Percentiles rank a stretch among this genome's conserved stretches.
Evolutionary conservation across 306 rosid genomes (phyloP).

Genomic region (Vigna reflexopilosa): DNA sequence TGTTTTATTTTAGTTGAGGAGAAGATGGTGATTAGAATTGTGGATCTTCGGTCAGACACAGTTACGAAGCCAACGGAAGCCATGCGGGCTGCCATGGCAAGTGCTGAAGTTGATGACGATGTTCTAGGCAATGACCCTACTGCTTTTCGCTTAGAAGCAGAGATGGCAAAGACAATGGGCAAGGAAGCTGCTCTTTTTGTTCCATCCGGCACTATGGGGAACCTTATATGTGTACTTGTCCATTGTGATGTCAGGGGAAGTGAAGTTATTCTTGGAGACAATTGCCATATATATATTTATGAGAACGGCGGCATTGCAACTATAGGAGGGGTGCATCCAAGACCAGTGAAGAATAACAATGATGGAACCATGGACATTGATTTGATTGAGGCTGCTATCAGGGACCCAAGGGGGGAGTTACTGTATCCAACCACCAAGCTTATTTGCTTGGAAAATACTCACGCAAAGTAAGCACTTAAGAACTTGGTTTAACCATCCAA

Average conservation of each 20-base stretch:
- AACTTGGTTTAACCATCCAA: not conserved
- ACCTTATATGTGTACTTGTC: slow-evolving; percentile 83
- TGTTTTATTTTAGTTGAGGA: slow-evolving; percentile 41
- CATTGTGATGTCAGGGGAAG: slow-evolving; percentile 93
- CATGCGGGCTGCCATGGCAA: slow-evolving; percentile 87
- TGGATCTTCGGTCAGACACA: slow-evolving; percentile 90
- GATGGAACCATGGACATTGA: slow-evolving; percentile 92
- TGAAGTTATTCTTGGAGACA: slow-evolving; percentile 89
- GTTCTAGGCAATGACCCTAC: slow-evolving; percentile 79
- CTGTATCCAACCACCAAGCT: slow-evolving; percentile 83
- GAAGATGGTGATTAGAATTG: slow-evolving; percentile 71
- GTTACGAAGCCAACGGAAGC: slow-evolving; percentile 87
- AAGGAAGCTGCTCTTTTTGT: slow-evolving; percentile 94
- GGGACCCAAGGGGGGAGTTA: slow-evolving; percentile 72
- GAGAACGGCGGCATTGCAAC: slow-evolving; percentile 97
- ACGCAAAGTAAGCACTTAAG: slow-evolving; percentile 73
- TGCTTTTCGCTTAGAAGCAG: slow-evolving; percentile 67
- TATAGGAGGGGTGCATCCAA: slow-evolving; percentile 91
- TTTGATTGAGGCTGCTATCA: slow-evolving; percentile 77
- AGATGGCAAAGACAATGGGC: slow-evolving; percentile 76
- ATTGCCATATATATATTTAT: slow-evolving; percentile 71
- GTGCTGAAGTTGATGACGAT: slow-evolving; percentile 92
- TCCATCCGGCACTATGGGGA: slow-evolving; percentile 97
- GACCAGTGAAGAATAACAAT: slow-evolving; percentile 64
- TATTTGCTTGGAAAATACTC: slow-evolving; percentile 92